These are phyloP conservation scores for Polychaeton citri DNA, from an alignment of 2,329 filamentous ascomycete genomes.

Conservation along the genomic window DNA sequence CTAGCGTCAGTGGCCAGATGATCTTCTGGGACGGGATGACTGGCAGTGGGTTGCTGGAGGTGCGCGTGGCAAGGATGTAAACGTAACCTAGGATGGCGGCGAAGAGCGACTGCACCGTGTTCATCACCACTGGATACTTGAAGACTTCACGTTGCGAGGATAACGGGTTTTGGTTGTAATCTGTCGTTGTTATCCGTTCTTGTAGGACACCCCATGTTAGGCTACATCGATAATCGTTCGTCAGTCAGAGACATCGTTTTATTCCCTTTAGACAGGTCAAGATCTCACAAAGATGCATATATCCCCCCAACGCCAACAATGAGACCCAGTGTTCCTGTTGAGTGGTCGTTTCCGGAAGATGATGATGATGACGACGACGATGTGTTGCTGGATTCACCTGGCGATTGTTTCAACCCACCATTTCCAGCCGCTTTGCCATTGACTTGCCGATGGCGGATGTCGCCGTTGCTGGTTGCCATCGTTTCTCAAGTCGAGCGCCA, in stretches of 20 bases:
- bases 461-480: slow-evolving; percentile 8
- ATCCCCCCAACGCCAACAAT: slow-evolving; percentile 85
- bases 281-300: slow-evolving; percentile 78
- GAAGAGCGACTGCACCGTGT: slow-evolving; percentile 87
- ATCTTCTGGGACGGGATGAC: slow-evolving; percentile 70
- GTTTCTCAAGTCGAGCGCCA: too few species aligned
- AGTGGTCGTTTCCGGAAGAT: slow-evolving; percentile 8
- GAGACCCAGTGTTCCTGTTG: slow-evolving; percentile 45
- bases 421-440: slow-evolving; percentile 12
- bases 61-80: slow-evolving; percentile 56
- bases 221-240: slow-evolving; percentile 27
- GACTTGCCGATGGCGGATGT: slow-evolving; percentile 11
- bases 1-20: slow-evolving; percentile 64
- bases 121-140: slow-evolving; percentile 87
- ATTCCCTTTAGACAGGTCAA: neutral
- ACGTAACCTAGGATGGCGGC: slow-evolving; percentile 68
- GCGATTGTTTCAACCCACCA: slow-evolving; percentile 12
- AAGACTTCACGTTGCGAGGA: slow-evolving; percentile 54
- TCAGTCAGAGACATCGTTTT: neutral
- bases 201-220: slow-evolving; percentile 93
- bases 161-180: slow-evolving; percentile 47
- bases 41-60: slow-evolving; percentile 31
- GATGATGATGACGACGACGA: slow-evolving; percentile 85
- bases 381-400: slow-evolving; percentile 46
- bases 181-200: slow-evolving; percentile 90